Conservation (phyloP, 2,329 filamentous ascomycete species). For the Aspergillus sp. region DNA sequence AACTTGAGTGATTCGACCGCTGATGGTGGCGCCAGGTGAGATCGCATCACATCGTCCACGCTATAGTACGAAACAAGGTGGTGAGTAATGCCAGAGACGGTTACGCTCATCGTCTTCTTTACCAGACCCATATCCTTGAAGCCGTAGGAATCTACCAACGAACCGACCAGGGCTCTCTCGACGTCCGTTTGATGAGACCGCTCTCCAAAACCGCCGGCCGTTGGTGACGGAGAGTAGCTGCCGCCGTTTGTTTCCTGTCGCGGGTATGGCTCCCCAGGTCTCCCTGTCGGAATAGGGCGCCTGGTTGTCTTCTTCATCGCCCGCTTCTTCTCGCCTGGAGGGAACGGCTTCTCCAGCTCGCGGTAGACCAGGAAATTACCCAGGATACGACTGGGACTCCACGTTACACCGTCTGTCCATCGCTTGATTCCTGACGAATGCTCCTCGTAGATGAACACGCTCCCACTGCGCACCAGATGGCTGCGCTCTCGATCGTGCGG, state of each 20-base stretch:
- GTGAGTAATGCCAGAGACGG: conserved; percentile 71
- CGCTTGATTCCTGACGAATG: conserved; percentile 87
- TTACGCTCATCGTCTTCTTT: conserved; percentile 90
- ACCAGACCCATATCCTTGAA: conserved; percentile 81
- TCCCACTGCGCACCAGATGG: conserved; percentile 76
- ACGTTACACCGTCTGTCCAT: conserved; percentile 89
- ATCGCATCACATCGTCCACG: conserved; percentile 71
- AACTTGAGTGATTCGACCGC: conserved; percentile 52
- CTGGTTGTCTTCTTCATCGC: conserved; percentile 69
- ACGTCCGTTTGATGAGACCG: conserved; percentile 45
- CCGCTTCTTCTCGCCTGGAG: conserved; percentile 80
- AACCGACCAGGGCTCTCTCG: conserved; percentile 69
- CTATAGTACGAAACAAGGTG: conserved; percentile 90
- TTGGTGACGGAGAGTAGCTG: conserved; percentile 41
- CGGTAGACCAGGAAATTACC: conserved; percentile 85
- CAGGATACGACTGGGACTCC: conserved; percentile 85
- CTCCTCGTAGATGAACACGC: conserved; percentile 90
- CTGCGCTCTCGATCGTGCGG: conserved; percentile 82
- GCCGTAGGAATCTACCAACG: conserved; percentile 82
- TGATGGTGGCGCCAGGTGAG: conserved; percentile 59
- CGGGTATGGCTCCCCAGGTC: conserved; percentile 56
- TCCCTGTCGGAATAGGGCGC: conserved; percentile 43
- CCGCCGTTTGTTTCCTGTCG: conserved; percentile 43
- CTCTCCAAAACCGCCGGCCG: conserved; percentile 35
- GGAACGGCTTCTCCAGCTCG: conserved; percentile 74